These are phyloP conservation scores for Symbiotaphrina buchneri DNA, from an alignment of 495 filamentous ascomycete species.

Conservation along the genomic window DNA sequence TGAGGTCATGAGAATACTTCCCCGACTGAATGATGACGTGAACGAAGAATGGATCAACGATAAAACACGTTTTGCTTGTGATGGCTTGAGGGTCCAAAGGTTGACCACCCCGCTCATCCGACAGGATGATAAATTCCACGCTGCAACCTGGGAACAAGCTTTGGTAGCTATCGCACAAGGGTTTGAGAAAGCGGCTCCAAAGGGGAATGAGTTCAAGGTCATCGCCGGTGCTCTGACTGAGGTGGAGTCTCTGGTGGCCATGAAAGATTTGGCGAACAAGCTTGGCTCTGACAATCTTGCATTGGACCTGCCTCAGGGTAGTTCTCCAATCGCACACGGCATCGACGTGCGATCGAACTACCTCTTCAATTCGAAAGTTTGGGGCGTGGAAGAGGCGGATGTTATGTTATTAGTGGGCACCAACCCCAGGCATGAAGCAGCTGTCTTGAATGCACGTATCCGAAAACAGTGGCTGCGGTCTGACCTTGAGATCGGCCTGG, in stretches of 20 bases:
- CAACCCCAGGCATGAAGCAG: conserved; percentile 85
- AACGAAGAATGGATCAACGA: conserved; percentile 99
- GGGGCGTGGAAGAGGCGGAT: conserved; percentile 83
- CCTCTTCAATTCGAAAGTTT: conserved; percentile 86
- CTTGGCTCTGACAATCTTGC: conserved; percentile 90
- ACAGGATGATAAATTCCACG: conserved; percentile 67
- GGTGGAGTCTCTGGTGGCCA: conserved; percentile 76
- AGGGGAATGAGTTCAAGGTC: conserved; percentile 86
- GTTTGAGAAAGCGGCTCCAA: conserved; percentile 48
- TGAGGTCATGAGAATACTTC: conserved; percentile 86
- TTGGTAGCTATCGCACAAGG: conserved; percentile 64
- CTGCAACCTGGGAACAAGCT: conserved; percentile 85
- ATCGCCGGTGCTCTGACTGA: conserved; percentile 82
- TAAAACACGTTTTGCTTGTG: conserved; percentile 90
- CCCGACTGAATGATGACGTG: conserved; percentile 85
- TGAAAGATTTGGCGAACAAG: conserved; percentile 92
- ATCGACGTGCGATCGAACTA: conserved; percentile 89
- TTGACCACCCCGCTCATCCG: conserved; percentile 83
- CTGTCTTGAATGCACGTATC: conserved; percentile 86
- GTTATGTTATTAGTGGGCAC: conserved; percentile 80
- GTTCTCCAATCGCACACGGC: conserved; percentile 70
- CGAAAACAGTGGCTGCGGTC: conserved; percentile 94
- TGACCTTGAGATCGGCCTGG: conserved; percentile 76
- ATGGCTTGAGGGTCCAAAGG: conserved; percentile 88
- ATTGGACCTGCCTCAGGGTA: conserved; percentile 71